phyloP scores from a whole-genome alignment of 306 rosid species.

The Malus fusca region DNA sequence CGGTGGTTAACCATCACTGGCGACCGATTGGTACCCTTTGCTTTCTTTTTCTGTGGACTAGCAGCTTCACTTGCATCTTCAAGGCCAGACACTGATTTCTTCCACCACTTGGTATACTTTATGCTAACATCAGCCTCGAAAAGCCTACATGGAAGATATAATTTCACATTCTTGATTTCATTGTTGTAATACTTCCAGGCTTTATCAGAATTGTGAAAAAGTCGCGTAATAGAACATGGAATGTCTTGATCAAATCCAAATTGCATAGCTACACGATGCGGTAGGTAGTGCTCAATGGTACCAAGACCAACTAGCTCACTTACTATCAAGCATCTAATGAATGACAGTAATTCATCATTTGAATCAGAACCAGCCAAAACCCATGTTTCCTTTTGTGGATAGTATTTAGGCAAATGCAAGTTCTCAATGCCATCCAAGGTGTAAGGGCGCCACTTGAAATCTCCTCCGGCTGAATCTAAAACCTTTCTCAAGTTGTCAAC shows the following conservation, averaged over 20 bases:
- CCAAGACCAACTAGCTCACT: slow-evolving; percentile 38
- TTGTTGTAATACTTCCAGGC: slow-evolving; percentile 34
- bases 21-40: neutral
- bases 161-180: neutral
- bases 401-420: slow-evolving; percentile 12
- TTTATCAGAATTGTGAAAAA: neutral
- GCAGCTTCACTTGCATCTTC: neutral
- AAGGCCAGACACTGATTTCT: neutral
- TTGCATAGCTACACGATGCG: slow-evolving; percentile 48
- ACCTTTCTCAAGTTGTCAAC: slow-evolving; percentile 26
- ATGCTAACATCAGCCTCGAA: slow-evolving; percentile 28
- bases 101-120: slow-evolving; percentile 13
- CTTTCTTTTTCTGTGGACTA: neutral
- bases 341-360: slow-evolving; percentile 13
- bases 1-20: too few species aligned
- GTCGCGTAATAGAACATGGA: slow-evolving; percentile 12
- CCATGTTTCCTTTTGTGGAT: slow-evolving; percentile 25
- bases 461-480: slow-evolving; percentile 18
- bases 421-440: neutral
- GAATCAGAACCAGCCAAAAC: neutral
- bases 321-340: slow-evolving; percentile 28
- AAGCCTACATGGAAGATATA: slow-evolving; percentile 31
- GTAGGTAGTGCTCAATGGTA: slow-evolving; percentile 34
- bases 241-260: slow-evolving; percentile 61
- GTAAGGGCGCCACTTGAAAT: slow-evolving; percentile 54